Percentiles rank a stretch among this genome's conserved stretches.
phyloP scores from a whole-genome alignment of 306 rosid species.

The Cucurbita ficifolia region DNA sequence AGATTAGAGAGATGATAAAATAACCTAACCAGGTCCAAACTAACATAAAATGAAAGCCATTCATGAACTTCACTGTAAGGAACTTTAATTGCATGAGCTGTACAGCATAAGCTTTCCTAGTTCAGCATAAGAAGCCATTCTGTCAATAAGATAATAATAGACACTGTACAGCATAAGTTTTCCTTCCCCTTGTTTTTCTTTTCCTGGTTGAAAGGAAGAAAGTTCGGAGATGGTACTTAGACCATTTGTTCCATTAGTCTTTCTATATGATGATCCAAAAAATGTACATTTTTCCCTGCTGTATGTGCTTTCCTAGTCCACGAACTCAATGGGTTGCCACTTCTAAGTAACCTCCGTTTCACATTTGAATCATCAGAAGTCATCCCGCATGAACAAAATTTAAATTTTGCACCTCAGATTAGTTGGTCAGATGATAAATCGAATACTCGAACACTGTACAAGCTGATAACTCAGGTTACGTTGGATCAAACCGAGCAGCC shows the following conservation, averaged over 20 bases:
- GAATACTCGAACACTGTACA: neutral
- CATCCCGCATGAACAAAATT: neutral
- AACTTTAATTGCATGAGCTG: neutral
- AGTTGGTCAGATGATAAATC: conserved; percentile 2
- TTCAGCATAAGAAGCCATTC: too few species aligned
- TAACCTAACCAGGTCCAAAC: neutral
- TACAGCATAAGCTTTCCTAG: neutral
- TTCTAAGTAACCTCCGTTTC: neutral
- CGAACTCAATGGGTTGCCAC: neutral
- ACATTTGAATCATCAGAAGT: neutral
- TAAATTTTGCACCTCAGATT: neutral
- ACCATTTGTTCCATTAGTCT: conserved; percentile 1
- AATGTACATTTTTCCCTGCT: conserved; percentile 5
- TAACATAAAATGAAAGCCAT: neutral
- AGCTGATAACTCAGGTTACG: neutral
- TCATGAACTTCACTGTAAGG: neutral
- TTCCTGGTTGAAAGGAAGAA: conserved; percentile 22
- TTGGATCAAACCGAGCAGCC: neutral
- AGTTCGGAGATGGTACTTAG: conserved; percentile 2
- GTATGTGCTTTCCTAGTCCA: neutral
- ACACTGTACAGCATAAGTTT: neutral
- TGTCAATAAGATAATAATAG: neutral
- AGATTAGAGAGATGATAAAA: neutral
- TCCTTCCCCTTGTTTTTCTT: neutral
- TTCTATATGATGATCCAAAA: conserved; percentile 2